Evolutionary conservation across 345 rosid genomes (phyloP), one percentile per base, ranked within the genome.

Genomic region (Clausena lansium): DNA sequence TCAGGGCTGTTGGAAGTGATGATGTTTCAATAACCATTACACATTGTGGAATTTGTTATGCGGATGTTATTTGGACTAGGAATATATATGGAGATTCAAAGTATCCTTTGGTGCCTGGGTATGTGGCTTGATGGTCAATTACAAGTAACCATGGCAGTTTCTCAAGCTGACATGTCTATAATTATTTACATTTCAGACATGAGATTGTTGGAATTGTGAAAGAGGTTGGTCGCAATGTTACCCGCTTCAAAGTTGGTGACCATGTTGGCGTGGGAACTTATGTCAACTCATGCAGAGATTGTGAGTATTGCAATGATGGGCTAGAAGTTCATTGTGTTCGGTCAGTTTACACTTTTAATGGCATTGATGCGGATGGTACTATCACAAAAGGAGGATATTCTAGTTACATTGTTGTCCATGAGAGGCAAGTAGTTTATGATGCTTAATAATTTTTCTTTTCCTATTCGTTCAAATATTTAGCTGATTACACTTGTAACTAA

Each of bases 51-150:
- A 81, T 96, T 70, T 96, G 99, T 83, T 90, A 91, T 83, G 97
- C 97, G 75, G 99, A 96, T 85, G 86, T 89, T 78, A 50, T 81
- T 64, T 90, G 97, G 97, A 88, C 93, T 38, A 83, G 86, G 80
- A 96, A 94, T 88, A 60, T 75, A 77, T 84, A 41, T 52, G 91
- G 86, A 27, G 86, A 87, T 77, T 86, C 95, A 3, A 91, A 79
- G 84, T 92, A 94, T 76, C 99, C 99, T 79, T 50, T 96, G 81
- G 89, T 96, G 81, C 98, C 98, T 10, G 98, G 98, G 98, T 96
- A 88, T 58, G 84, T 36, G n/a, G 9, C 67, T 66, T 71, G 32
- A 47, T 39, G 71, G 27, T 19, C n/a, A 47, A 38, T 35, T 61
- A 20, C 19, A 15, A 58, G 39, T 65, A 19, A 17, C 67, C 75